Conservation (phyloP, 164 flowering plant genomes). For the Amborella trichopoda region DNA sequence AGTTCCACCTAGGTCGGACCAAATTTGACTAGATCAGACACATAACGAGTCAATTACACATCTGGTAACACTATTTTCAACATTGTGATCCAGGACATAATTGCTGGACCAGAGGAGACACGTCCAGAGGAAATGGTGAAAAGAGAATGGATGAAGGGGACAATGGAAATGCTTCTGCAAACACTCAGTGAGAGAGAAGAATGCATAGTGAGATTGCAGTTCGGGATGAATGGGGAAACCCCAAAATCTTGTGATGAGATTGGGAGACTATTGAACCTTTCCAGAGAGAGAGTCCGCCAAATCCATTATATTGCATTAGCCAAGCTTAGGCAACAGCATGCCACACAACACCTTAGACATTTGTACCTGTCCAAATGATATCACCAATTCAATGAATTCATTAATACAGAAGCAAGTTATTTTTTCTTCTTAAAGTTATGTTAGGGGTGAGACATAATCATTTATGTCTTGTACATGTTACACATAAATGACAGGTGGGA, state of each 20-base stretch:
- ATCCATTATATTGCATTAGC: slow-evolving; percentile 28
- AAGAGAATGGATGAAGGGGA: slow-evolving; percentile 25
- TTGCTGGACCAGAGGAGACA: slow-evolving; percentile 38
- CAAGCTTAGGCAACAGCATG: slow-evolving; percentile 19
- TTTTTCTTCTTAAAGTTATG: too few relatives aligned
- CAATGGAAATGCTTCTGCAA: slow-evolving; percentile 19
- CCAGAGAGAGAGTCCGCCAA: slow-evolving; percentile 52
- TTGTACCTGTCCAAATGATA: too few relatives aligned
- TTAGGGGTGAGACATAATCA: too few relatives aligned
- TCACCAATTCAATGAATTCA: too few relatives aligned
- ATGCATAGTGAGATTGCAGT: slow-evolving; percentile 24
- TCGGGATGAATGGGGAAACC: slow-evolving; percentile 34
- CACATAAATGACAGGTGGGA: too few relatives aligned
- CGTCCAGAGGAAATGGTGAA: slow-evolving; percentile 35
- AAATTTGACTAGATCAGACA: not conserved
- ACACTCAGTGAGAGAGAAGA: slow-evolving; percentile 33
- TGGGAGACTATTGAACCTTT: slow-evolving; percentile 32
- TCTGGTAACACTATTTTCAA: not conserved
- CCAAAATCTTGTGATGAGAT: slow-evolving; percentile 42
- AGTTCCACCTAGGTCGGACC: not conserved
- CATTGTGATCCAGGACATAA: slow-evolving; percentile 28
- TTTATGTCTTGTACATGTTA: too few relatives aligned
- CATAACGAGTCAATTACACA: not conserved
- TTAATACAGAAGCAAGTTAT: too few relatives aligned
- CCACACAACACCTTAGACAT: too few relatives aligned